phyloP scores from a whole-genome alignment of 2,329 filamentous ascomycete species.

The Aureobasidium sp. region DNA sequence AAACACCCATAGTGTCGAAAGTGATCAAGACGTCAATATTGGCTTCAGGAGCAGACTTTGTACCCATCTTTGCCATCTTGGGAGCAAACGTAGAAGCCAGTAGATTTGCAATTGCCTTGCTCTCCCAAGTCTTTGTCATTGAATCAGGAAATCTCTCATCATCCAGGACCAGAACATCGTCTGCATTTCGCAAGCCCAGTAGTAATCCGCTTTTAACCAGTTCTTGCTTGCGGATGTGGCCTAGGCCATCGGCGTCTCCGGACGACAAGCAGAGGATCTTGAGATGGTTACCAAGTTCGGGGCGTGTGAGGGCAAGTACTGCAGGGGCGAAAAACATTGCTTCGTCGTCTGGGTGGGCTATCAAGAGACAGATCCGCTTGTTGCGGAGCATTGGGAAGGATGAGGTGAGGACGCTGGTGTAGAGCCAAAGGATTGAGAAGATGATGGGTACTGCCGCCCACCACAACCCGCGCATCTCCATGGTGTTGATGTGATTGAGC shows the following conservation, averaged over 20 bases:
- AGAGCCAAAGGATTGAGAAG: constrained; percentile 38
- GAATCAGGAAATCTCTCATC: constrained; percentile 79
- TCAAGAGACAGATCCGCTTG: constrained; percentile 85
- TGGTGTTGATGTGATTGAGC: not conserved
- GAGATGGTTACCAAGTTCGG: constrained; percentile 76
- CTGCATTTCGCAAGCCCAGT: constrained; percentile 64
- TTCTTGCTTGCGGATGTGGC: constrained; percentile 73
- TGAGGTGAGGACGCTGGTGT: constrained; percentile 36
- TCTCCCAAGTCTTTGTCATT: constrained; percentile 73
- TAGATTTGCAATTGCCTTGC: constrained; percentile 59
- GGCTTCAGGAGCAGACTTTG: constrained; percentile 39
- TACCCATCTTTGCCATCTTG: constrained; percentile 39
- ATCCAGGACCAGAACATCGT: constrained; percentile 81
- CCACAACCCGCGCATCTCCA: constrained; percentile 33
- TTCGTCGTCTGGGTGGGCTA: constrained; percentile 96
- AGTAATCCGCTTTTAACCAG: constrained; percentile 69
- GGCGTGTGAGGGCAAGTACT: constrained; percentile 71
- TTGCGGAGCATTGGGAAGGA: constrained; percentile 61
- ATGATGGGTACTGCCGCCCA: constrained; percentile 35
- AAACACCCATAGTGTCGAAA: constrained; percentile 77
- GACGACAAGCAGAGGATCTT: constrained; percentile 90
- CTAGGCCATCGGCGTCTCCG: constrained; percentile 83
- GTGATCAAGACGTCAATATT: constrained; percentile 78
- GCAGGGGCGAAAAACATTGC: constrained; percentile 98
- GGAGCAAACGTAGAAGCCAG: constrained; percentile 69